Base-by-base conservation (phyloP, 2,329 filamentous ascomycete genomes). In the Alternaria arborescens region DNA sequence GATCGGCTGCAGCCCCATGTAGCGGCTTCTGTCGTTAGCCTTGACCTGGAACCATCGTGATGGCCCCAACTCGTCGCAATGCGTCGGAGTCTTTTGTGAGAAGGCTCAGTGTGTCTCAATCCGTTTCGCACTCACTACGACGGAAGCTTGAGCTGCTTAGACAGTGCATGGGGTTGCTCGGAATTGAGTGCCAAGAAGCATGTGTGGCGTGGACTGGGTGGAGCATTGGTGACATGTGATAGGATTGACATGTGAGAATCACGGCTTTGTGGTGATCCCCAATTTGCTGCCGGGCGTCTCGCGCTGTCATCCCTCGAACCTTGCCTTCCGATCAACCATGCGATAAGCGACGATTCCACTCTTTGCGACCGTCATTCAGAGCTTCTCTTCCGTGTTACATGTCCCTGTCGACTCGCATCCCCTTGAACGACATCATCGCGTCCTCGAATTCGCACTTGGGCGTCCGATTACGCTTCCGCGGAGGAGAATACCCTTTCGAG, bases 231-330 rank as follows among this genome's bases (percentile, higher is more conserved):
- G 50, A 59, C 67, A 69, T 68, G 66, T 69, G 66, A 70, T 64
- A 62, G 56, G 56, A 65, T 55, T 69, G 61, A 64, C 66, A 70
- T 69, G 68, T 70, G 68, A 70, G 62, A 68, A 62, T 62, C 64
- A 59, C 61, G 61, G 64, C 58, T 58, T 57, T 61, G 61, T 61
- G 26, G 53, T 60, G 58, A 56, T 56, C 52, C 60, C 58, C 62
- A 65, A 67, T 69, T 65, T 68, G 66, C 62, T 65, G 64, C 57
- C 52, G 47, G 52, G 53, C 60, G 43, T 61, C 52, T 55, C 38
- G 52, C 47, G 38, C 52, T 36, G 55, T 48, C 42, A 51, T 58
- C 54, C 32, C 52, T 53, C 60, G 18, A 52, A 41, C 53, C 59
- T 54, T 62, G 47, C n/a, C 48, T 41, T 16, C 32, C 10, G 43